Evolutionary conservation across 2,329 filamentous ascomycete genomes (phyloP).

Genomic region (Neonectria punicea): DNA sequence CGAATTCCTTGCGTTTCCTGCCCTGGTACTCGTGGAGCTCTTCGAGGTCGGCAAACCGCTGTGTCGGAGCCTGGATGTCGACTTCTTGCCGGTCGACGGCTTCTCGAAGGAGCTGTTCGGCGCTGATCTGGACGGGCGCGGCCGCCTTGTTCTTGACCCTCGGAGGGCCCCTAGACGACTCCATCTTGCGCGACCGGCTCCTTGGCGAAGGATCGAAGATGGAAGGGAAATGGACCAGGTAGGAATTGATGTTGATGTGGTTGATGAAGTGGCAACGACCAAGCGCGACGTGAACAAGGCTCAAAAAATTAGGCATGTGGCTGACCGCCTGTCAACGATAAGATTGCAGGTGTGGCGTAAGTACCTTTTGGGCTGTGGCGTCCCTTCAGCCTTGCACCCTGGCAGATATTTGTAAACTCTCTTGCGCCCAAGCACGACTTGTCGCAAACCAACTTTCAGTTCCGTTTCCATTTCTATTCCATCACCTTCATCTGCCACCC

Average conservation of each 20-base stretch:
- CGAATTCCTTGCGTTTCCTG: constrained; percentile 94
- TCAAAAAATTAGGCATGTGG: constrained; percentile 39
- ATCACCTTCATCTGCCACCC: constrained; percentile 14
- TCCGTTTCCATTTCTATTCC: not conserved
- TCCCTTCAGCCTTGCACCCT: constrained; percentile 43
- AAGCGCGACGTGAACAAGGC: constrained; percentile 39
- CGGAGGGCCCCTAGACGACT: constrained; percentile 88
- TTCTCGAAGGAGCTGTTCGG: constrained; percentile 96
- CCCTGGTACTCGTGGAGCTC: constrained; percentile 98
- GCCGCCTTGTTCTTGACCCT: constrained; percentile 99
- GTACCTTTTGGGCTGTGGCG: constrained; percentile 32
- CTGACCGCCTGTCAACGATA: constrained; percentile 24
- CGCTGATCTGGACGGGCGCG: constrained; percentile 90
- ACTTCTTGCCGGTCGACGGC: constrained; percentile 96
- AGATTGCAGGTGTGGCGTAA: constrained; percentile 22
- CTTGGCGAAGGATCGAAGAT: not conserved
- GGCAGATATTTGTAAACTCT: constrained; percentile 34
- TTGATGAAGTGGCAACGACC: constrained; percentile 27
- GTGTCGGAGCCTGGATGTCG: constrained; percentile 86
- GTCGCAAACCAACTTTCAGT: constrained; percentile 28
- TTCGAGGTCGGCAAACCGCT: constrained; percentile 95
- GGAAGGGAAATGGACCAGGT: not conserved
- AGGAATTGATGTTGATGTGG: constrained; percentile 10
- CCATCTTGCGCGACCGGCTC: constrained; percentile 69
- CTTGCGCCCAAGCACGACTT: constrained; percentile 17